phyloP scores from a whole-genome alignment of 345 rosid species.

The Erysimum cheiranthoides region DNA sequence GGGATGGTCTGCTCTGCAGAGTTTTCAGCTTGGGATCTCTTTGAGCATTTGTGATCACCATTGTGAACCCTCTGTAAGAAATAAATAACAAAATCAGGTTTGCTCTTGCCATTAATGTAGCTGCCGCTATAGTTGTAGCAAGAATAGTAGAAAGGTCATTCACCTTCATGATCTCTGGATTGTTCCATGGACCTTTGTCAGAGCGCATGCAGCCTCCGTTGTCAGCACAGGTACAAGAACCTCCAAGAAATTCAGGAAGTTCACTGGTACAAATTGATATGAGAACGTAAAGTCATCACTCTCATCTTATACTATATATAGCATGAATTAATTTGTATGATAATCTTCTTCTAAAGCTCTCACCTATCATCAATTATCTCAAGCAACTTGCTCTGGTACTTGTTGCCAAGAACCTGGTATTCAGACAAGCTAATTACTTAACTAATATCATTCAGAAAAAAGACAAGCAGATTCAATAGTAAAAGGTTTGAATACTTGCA shows the following conservation, averaged over 20 bases:
- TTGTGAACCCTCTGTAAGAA: conserved; percentile 69
- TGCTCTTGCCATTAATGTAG: not conserved
- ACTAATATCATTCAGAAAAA: conserved; percentile 23
- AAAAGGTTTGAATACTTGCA: conserved; percentile 53
- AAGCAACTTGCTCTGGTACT: conserved; percentile 93
- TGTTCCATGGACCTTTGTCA: conserved; percentile 96
- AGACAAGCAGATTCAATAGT: not conserved
- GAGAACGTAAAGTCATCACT: conserved; percentile 19
- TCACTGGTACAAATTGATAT: conserved; percentile 56
- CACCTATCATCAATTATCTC: conserved; percentile 86
- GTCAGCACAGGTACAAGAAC: conserved; percentile 85
- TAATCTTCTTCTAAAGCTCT: conserved; percentile 2
- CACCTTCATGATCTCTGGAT: conserved; percentile 78
- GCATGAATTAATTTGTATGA: not conserved
- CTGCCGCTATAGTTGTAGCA: not conserved
- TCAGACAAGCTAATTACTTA: conserved; percentile 19
- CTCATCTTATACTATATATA: not conserved
- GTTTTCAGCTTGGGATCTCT: conserved; percentile 39
- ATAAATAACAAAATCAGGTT: conserved; percentile 12
- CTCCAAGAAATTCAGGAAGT: conserved; percentile 91
- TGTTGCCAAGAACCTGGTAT: conserved; percentile 88
- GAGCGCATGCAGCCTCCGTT: conserved; percentile 90
- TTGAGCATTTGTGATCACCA: conserved; percentile 73
- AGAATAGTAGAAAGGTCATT: conserved; percentile 7
- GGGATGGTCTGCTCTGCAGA: conserved; percentile 54